phyloP scores from a whole-genome alignment of 1,284 basidiomycete species.

The Ustilago shanxiensis region DNA sequence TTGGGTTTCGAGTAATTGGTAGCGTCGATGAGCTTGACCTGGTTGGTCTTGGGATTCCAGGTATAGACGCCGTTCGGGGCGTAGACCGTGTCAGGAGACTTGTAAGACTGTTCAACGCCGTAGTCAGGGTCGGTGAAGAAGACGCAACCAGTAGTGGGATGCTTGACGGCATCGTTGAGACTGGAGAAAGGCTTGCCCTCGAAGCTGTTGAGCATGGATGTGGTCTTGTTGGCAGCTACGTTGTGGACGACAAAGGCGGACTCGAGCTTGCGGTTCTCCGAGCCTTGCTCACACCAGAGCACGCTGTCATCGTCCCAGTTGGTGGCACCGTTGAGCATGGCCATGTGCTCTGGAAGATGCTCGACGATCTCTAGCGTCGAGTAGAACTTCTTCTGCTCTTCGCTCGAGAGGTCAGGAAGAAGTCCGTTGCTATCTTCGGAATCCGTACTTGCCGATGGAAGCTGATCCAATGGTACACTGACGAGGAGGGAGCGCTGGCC shows the following conservation, averaged over 20 bases:
- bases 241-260: constrained; percentile 43
- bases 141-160: constrained; percentile 41
- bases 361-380: constrained; percentile 28
- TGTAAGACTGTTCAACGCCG: constrained; percentile 55
- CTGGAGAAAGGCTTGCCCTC: constrained; percentile 52
- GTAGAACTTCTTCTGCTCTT: constrained; percentile 30
- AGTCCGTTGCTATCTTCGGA: constrained; percentile 7
- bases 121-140: constrained; percentile 60
- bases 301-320: constrained; percentile 44
- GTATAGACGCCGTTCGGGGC: constrained; percentile 53
- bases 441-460: constrained; percentile 17
- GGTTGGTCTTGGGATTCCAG: constrained; percentile 37
- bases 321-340: constrained; percentile 46
- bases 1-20: constrained; percentile 49
- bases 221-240: constrained; percentile 15
- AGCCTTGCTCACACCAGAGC: constrained; percentile 55
- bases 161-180: constrained; percentile 52
- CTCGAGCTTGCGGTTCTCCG: constrained; percentile 23
- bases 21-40: constrained; percentile 43
- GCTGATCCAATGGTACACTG: constrained; percentile 21
- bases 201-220: constrained; percentile 14
- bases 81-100: constrained; percentile 28
- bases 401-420: constrained; percentile 20
- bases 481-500: constrained; percentile 36
- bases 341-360: constrained; percentile 26